A percentile compares a stretch with the other conserved stretches of the same genome.
Evolutionary conservation across 2,329 filamentous ascomycete species (phyloP).

Genomic region (Lecanicillium sp.): DNA sequence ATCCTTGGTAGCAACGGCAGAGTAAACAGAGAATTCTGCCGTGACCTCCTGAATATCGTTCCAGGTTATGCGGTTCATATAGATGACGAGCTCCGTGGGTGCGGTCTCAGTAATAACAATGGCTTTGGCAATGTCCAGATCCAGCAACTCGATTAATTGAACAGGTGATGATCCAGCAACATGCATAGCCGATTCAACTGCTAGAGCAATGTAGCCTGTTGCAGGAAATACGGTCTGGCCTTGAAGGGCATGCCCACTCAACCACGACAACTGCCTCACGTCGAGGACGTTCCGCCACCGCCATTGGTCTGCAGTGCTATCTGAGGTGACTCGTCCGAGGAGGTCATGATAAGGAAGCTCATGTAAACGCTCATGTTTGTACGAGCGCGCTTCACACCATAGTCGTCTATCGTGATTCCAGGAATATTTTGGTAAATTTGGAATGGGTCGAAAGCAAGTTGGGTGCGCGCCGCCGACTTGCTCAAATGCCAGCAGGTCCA

Average conservation of each 20-base stretch:
- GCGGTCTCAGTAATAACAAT: too few species aligned
- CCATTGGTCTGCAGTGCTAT: constrained; percentile 16
- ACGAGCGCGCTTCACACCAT: constrained; percentile 16
- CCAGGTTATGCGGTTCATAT: too few species aligned
- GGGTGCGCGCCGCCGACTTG: too few species aligned
- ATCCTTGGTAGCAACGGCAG: background rate
- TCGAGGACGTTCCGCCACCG: constrained; percentile 39
- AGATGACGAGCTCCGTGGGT: too few species aligned
- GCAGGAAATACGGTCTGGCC: constrained; percentile 36
- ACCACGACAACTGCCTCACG: constrained; percentile 41
- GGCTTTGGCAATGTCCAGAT: too few species aligned
- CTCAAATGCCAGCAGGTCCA: constrained; percentile 15
- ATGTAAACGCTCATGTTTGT: constrained; percentile 27
- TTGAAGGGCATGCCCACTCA: constrained; percentile 47
- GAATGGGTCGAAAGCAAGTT: too few species aligned
- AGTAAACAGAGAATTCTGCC: background rate
- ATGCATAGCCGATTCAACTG: constrained; percentile 28
- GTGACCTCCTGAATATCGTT: too few species aligned
- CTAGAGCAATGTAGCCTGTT: constrained; percentile 33
- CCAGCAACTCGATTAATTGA: background rate
- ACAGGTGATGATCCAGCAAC: background rate
- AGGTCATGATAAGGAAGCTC: constrained; percentile 29
- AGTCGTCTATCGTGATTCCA: constrained; percentile 21
- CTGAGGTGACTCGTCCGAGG: constrained; percentile 24
- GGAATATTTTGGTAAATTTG: constrained; percentile 19